These are phyloP conservation scores for Mycena citricolor DNA, from an alignment of 1,284 basidiomycete genomes.

Conservation along the genomic window DNA sequence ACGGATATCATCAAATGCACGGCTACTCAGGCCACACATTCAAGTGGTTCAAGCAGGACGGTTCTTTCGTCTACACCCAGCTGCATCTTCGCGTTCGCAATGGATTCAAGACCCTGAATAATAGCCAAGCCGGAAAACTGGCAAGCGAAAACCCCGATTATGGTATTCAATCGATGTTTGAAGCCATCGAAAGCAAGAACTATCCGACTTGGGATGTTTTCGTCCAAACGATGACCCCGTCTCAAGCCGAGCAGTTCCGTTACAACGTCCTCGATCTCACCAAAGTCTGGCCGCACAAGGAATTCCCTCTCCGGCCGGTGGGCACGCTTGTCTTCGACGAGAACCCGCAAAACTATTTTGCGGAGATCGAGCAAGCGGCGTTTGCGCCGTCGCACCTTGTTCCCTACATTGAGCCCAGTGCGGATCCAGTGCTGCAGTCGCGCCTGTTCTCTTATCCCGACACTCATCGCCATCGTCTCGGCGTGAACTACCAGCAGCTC, in stretches of 20 bases:
- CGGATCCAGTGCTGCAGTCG: conserved; percentile 89
- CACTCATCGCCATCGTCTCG: conserved; percentile 87
- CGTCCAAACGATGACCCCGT: conserved; percentile 86
- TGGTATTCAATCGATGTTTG: conserved; percentile 73
- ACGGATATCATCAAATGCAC: conserved; percentile 78
- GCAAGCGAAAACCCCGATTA: conserved; percentile 83
- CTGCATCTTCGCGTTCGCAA: conserved; percentile 76
- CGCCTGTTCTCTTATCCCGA: conserved; percentile 96
- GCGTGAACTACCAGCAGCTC: conserved; percentile 85
- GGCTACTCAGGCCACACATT: conserved; percentile 94
- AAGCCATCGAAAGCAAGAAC: conserved; percentile 76
- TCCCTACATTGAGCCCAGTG: conserved; percentile 85
- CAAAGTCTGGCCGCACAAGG: conserved; percentile 83
- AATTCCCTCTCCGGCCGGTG: conserved; percentile 84
- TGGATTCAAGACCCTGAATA: conserved; percentile 78
- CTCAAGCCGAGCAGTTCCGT: conserved; percentile 88
- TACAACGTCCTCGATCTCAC: conserved; percentile 90
- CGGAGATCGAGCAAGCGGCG: conserved; percentile 83
- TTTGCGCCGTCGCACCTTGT: conserved; percentile 86
- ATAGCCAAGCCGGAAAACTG: conserved; percentile 52
- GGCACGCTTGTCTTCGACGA: conserved; percentile 87
- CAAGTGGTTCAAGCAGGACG: conserved; percentile 84
- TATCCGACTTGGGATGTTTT: conserved; percentile 81
- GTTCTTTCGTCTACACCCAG: conserved; percentile 82
- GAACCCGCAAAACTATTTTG: conserved; percentile 85